Evolutionary conservation across 495 filamentous ascomycete genomes (phyloP).

Genomic region (Annulohypoxylon nitens): DNA sequence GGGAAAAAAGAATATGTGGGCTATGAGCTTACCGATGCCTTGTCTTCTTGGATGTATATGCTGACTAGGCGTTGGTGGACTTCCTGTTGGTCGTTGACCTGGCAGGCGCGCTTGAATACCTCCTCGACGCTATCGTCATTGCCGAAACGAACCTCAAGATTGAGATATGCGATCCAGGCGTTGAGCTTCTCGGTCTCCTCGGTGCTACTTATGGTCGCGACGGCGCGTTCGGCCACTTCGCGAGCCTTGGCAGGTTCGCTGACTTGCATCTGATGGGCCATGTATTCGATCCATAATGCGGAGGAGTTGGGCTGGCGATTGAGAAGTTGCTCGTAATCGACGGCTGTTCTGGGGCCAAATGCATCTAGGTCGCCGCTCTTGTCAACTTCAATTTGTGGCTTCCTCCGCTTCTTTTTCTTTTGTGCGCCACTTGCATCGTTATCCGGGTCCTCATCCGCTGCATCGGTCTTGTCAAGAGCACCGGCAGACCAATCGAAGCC

Average conservation of each 20-base stretch:
- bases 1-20: background rate
- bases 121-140: conserved; percentile 86
- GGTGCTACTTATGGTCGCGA: conserved; percentile 87
- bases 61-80: conserved; percentile 90
- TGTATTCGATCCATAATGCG: conserved; percentile 91
- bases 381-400: conserved; percentile 85
- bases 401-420: conserved; percentile 85
- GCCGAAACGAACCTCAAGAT: conserved; percentile 93
- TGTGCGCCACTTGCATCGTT: conserved; percentile 63
- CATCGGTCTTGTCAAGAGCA: conserved; percentile 63
- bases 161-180: conserved; percentile 93
- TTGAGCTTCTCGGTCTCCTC: conserved; percentile 93
- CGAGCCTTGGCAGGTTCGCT: conserved; percentile 88
- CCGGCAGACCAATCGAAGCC: conserved; percentile 91
- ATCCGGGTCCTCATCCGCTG: conserved; percentile 57
- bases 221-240: conserved; percentile 87
- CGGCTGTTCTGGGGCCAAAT: conserved; percentile 88
- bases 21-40: conserved; percentile 70
- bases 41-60: conserved; percentile 93
- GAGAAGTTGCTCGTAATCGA: conserved; percentile 93
- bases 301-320: conserved; percentile 92
- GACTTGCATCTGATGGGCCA: conserved; percentile 95
- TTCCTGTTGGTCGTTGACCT: conserved; percentile 91
- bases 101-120: conserved; percentile 91
- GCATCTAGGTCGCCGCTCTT: conserved; percentile 88